These are phyloP conservation scores for Fusarium coffeatum DNA, from an alignment of 2,329 filamentous ascomycete genomes.

Conservation along the genomic window DNA sequence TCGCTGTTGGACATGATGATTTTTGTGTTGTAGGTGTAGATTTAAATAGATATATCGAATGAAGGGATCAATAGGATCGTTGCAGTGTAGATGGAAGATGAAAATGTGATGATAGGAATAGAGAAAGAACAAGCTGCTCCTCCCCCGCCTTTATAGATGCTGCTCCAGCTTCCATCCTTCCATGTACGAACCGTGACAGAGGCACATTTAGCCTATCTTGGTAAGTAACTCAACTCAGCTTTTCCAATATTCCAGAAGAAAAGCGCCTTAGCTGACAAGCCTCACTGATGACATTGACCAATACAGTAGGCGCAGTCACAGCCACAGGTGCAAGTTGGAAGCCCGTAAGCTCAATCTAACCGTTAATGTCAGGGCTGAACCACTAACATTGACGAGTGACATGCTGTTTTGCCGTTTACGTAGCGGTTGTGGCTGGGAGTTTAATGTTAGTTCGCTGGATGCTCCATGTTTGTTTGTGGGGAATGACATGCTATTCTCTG, in stretches of 20 bases:
- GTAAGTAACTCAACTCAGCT: background rate
- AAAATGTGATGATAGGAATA: background rate
- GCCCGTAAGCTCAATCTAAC: constrained; percentile 30
- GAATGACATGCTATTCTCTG: background rate
- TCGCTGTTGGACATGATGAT: constrained; percentile 53
- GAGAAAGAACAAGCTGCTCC: constrained; percentile 1
- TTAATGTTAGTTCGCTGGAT: background rate
- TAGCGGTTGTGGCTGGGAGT: background rate
- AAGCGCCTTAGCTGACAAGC: constrained; percentile 41
- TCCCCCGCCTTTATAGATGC: constrained; percentile 39
- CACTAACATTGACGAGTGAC: constrained; percentile 31
- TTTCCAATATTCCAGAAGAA: background rate
- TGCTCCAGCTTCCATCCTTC: background rate
- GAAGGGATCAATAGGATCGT: constrained; percentile 1
- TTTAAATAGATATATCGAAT: background rate
- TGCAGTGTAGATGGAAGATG: background rate
- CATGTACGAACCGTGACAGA: background rate
- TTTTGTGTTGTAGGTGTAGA: background rate
- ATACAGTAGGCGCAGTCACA: constrained; percentile 37
- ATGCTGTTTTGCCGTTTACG: constrained; percentile 3
- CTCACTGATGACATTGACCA: constrained; percentile 25
- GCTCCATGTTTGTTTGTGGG: constrained; percentile 6
- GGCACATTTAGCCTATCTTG: constrained; percentile 17
- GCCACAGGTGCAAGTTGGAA: constrained; percentile 26
- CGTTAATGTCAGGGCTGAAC: constrained; percentile 24